Percentiles rank a stretch among this genome's conserved stretches.
Conservation (phyloP, 1,284 basidiomycete genomes). For the Sporisorium iseilematis-ciliati region DNA sequence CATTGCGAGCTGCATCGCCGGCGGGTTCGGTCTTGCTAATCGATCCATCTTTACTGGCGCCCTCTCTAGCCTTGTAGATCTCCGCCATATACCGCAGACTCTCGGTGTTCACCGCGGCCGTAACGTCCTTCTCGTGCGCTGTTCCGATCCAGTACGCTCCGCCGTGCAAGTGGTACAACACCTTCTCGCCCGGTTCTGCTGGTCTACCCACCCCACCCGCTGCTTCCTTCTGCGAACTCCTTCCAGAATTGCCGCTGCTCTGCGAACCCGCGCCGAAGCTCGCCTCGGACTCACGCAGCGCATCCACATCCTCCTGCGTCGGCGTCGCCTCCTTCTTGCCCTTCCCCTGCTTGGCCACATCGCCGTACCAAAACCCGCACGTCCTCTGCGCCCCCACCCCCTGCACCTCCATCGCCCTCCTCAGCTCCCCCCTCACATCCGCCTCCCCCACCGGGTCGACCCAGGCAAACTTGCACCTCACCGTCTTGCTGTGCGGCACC, state of each 20-base stretch:
- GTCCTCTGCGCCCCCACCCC: slow-evolving; percentile 39
- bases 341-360: slow-evolving; percentile 22
- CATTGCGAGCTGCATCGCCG: background rate
- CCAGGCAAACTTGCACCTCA: slow-evolving; percentile 60
- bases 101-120: slow-evolving; percentile 57
- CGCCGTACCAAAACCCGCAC: slow-evolving; percentile 64
- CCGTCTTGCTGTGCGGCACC: slow-evolving; percentile 60
- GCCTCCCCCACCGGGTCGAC: slow-evolving; percentile 47
- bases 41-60: background rate
- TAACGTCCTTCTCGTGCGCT: slow-evolving; percentile 60
- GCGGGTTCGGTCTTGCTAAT: slow-evolving; percentile 1
- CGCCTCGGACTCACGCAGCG: slow-evolving; percentile 7
- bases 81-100: slow-evolving; percentile 50
- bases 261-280: too few species aligned
- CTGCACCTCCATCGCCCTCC: slow-evolving; percentile 55
- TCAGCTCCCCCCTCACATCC: slow-evolving; percentile 59
- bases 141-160: slow-evolving; percentile 67
- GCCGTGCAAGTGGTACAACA: slow-evolving; percentile 63
- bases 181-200: slow-evolving; percentile 54
- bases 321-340: background rate
- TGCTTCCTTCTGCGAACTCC: slow-evolving; percentile 7
- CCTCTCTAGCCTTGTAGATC: slow-evolving; percentile 40
- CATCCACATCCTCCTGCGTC: slow-evolving; percentile 5
- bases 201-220: slow-evolving; percentile 40
- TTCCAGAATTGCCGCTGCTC: background rate